Conservation (phyloP, 169 alveolate species). For the Plasmodium gallinaceum region DNA sequence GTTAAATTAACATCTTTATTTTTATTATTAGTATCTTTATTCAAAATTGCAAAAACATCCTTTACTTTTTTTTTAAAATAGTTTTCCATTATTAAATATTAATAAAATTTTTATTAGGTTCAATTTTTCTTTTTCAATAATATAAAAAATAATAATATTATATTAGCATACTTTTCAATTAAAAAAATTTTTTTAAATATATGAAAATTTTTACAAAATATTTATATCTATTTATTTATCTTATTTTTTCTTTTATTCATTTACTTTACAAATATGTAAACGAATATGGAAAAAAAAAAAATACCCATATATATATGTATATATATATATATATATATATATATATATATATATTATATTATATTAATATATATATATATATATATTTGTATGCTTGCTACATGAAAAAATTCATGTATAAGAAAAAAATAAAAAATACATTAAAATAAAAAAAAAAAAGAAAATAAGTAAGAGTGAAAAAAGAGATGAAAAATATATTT, state of each 20-base stretch:
- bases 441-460: too few species aligned
- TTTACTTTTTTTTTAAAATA: conserved; percentile 65
- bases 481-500: too few species aligned
- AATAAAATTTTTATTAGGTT: neutral
- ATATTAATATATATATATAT: neutral
- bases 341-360: neutral
- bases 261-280: neutral
- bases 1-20: neutral
- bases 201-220: too few species aligned
- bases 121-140: too few species aligned
- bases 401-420: too few species aligned
- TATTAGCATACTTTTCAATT: too few species aligned
- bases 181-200: too few species aligned
- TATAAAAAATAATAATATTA: too few species aligned
- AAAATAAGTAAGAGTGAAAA: too few species aligned
- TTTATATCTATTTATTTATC: neutral
- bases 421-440: too few species aligned
- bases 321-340: neutral
- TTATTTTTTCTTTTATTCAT: neutral
- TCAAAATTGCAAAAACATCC: conserved; percentile 56
- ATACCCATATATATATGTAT: neutral
- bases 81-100: conserved; percentile 42
- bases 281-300: neutral
- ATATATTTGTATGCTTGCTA: neutral
- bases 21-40: conserved; percentile 19